Evolutionary conservation across 495 filamentous ascomycete species (phyloP).

Genomic region (Neurospora sp.): DNA sequence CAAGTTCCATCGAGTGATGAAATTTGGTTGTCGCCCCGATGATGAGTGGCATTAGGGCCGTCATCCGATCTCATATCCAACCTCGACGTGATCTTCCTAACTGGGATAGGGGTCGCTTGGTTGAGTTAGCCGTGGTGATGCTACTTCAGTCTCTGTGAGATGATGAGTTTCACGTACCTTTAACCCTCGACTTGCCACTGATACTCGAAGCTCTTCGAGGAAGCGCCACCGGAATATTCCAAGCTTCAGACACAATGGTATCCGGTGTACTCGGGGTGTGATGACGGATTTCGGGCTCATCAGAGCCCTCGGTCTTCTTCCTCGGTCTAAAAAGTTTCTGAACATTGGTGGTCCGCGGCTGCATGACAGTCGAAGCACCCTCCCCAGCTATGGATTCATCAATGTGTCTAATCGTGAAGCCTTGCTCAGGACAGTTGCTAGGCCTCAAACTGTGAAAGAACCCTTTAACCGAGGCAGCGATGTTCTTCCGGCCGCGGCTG

Average conservation of each 20-base stretch:
- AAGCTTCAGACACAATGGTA: slow-evolving; percentile 7
- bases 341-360: background rate
- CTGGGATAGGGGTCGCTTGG: background rate
- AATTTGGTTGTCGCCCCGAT: background rate
- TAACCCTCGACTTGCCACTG: background rate
- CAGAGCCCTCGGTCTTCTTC: background rate
- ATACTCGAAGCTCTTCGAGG: slow-evolving; percentile 9
- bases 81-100: background rate
- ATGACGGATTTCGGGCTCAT: background rate
- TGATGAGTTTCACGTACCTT: background rate
- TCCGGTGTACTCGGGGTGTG: slow-evolving; percentile 4
- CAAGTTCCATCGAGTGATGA: background rate
- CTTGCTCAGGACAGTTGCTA: slow-evolving; percentile 32
- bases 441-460: slow-evolving; percentile 27
- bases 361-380: background rate
- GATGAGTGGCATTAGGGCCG: background rate
- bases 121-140: background rate
- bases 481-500: background rate
- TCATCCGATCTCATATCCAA: background rate
- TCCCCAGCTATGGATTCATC: background rate
- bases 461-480: slow-evolving; percentile 14
- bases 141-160: background rate
- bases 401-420: slow-evolving; percentile 18
- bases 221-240: slow-evolving; percentile 12
- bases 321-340: background rate